phyloP scores from a whole-genome alignment of 2,329 filamentous ascomycete genomes.

The Sphaerostilbella broomeana region DNA sequence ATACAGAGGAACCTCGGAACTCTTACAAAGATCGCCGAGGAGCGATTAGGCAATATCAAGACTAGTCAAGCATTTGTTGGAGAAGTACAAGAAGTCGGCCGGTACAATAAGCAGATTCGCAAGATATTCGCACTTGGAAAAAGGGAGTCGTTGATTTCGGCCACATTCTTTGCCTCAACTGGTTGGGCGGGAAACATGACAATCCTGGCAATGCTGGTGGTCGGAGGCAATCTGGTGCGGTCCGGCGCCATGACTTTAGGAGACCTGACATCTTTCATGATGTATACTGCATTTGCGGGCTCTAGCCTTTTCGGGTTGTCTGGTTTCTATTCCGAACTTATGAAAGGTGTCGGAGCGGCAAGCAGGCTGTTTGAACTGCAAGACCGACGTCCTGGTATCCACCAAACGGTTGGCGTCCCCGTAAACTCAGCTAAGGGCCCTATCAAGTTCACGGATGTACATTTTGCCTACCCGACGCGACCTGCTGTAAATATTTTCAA shows the following conservation, averaged over 20 bases:
- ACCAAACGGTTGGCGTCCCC: slow-evolving; percentile 72
- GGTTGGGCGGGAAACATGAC: slow-evolving; percentile 96
- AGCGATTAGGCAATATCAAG: slow-evolving; percentile 92
- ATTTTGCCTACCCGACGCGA: slow-evolving; percentile 87
- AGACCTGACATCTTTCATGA: slow-evolving; percentile 91
- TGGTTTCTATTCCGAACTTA: slow-evolving; percentile 94
- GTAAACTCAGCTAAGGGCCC: slow-evolving; percentile 80
- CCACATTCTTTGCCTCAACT: slow-evolving; percentile 80
- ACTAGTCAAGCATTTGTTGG: slow-evolving; percentile 95
- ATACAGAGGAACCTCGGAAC: slow-evolving; percentile 93
- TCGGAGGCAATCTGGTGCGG: slow-evolving; percentile 85
- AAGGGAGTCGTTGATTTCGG: slow-evolving; percentile 79
- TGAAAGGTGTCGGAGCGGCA: slow-evolving; percentile 98
- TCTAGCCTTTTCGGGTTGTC: slow-evolving; percentile 91
- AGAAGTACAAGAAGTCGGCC: slow-evolving; percentile 79
- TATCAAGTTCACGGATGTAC: slow-evolving; percentile 80
- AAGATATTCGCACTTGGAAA: slow-evolving; percentile 88
- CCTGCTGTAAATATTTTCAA: slow-evolving; percentile 90
- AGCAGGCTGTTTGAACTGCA: slow-evolving; percentile 93
- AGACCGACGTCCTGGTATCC: slow-evolving; percentile 78
- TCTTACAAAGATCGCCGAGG: slow-evolving; percentile 94
- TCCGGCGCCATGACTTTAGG: slow-evolving; percentile 81
- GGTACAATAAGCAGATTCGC: slow-evolving; percentile 88
- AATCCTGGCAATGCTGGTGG: slow-evolving; percentile 81
- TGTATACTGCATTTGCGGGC: slow-evolving; percentile 86